Conservation (phyloP, 192 early-diverging fungal genomes). For the Coemansia reversa region DNA sequence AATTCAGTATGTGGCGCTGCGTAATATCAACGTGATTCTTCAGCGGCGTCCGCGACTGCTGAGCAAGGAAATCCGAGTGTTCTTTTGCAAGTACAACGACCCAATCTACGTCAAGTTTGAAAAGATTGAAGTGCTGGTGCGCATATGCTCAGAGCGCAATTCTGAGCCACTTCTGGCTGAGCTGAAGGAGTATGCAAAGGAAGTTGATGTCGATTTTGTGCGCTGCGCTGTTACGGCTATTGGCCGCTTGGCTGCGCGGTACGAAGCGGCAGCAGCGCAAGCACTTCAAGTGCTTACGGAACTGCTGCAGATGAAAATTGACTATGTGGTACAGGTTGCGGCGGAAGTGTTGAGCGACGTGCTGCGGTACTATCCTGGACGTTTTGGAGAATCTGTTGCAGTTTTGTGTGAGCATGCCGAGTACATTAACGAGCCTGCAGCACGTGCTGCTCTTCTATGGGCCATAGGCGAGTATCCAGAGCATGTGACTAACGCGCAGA, state of each 20-base stretch:
- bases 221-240: constrained; percentile 86
- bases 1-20: constrained; percentile 94
- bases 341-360: constrained; percentile 94
- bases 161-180: constrained; percentile 90
- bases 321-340: constrained; percentile 89
- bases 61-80: constrained; percentile 90
- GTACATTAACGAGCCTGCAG: constrained; percentile 84
- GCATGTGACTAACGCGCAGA: constrained; percentile 77
- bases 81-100: constrained; percentile 99
- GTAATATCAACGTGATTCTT: constrained; percentile 95
- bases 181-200: constrained; percentile 94
- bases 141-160: constrained; percentile 80
- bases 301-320: constrained; percentile 84
- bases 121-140: constrained; percentile 93
- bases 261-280: constrained; percentile 81
- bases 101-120: constrained; percentile 96
- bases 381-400: constrained; percentile 82
- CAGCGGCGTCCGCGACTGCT: constrained; percentile 86
- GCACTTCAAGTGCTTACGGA: constrained; percentile 87
- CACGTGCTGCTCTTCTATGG: constrained; percentile 91
- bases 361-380: constrained; percentile 89
- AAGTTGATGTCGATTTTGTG: constrained; percentile 97
- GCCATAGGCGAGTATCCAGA: constrained; percentile 96
- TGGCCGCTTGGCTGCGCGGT: constrained; percentile 89
- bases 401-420: constrained; percentile 91